Percentiles rank a stretch among this genome's conserved stretches.
Evolutionary conservation across 2,329 filamentous ascomycete genomes (phyloP).

Genomic region (Coniochaeta hoffmannii): DNA sequence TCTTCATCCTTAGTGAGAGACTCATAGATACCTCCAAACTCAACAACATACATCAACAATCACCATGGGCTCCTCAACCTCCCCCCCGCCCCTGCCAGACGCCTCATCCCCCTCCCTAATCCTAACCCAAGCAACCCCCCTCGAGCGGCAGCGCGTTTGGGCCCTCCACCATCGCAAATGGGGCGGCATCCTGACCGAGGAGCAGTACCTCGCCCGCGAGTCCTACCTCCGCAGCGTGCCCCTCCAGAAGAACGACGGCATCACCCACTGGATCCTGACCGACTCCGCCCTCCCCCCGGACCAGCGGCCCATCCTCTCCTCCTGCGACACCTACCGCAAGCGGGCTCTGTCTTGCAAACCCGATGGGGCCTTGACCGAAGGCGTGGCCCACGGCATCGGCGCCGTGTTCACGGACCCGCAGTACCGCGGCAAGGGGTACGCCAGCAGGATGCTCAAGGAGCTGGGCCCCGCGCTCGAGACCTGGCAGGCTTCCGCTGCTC

Average conservation of each 20-base stretch:
- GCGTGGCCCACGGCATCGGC: conserved; percentile 64
- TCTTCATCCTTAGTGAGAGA: not conserved
- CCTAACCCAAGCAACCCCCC: conserved; percentile 48
- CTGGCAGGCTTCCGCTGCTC: conserved; percentile 28
- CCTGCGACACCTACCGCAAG: conserved; percentile 59
- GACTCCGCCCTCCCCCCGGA: conserved; percentile 28
- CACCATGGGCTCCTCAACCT: conserved; percentile 25
- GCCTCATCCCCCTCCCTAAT: conserved; percentile 28
- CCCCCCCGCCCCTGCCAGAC: conserved; percentile 20
- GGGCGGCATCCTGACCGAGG: conserved; percentile 46
- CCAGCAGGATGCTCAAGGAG: conserved; percentile 65
- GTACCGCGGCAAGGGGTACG: conserved; percentile 68
- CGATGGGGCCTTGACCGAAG: conserved; percentile 39
- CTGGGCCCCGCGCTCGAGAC: conserved; percentile 38
- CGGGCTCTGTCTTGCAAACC: conserved; percentile 38
- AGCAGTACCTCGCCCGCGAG: conserved; percentile 54
- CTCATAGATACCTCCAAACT: not conserved
- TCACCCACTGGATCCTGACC: conserved; percentile 59
- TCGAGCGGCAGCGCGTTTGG: conserved; percentile 50
- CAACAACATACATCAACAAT: not conserved
- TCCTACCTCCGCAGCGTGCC: conserved; percentile 48
- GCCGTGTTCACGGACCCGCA: conserved; percentile 69
- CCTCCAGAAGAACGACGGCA: conserved; percentile 49
- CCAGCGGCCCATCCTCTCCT: conserved; percentile 48
- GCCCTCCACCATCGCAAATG: conserved; percentile 47